Percentiles rank a stretch among this genome's conserved stretches.
These are phyloP conservation scores for Delphinella strobiligena DNA, from an alignment of 2,329 filamentous ascomycete genomes.

Conservation along the genomic window DNA sequence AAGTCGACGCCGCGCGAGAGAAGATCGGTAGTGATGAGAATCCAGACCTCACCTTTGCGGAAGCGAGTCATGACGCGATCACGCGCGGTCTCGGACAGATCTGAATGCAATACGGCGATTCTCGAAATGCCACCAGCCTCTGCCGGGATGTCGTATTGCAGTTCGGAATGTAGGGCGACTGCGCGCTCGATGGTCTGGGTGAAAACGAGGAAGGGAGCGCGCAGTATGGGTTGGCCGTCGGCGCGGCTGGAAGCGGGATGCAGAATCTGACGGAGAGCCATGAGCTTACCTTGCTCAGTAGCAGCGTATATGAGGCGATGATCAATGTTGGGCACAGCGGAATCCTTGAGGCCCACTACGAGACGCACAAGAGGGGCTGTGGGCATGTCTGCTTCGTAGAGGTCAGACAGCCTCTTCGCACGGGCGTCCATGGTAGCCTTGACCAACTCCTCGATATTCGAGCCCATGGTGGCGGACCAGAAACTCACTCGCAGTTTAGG, in stretches of 20 bases:
- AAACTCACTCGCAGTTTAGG: conserved; percentile 61
- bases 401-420: conserved; percentile 20
- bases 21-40: conserved; percentile 90
- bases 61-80: conserved; percentile 79
- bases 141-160: conserved; percentile 86
- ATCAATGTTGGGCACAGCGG: conserved; percentile 80
- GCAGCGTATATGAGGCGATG: conserved; percentile 86
- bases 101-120: conserved; percentile 82
- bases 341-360: conserved; percentile 93
- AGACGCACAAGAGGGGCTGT: conserved; percentile 56
- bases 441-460: conserved; percentile 73
- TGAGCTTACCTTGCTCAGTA: conserved; percentile 84
- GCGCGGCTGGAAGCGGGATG: conserved; percentile 56
- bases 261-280: conserved; percentile 79
- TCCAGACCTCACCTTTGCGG: conserved; percentile 85
- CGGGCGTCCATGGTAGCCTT: conserved; percentile 53
- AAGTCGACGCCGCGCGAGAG: conserved; percentile 90
- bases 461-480: conserved; percentile 97
- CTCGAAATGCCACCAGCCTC: conserved; percentile 74
- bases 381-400: background rate
- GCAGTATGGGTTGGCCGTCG: conserved; percentile 44
- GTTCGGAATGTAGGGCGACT: conserved; percentile 72
- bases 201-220: conserved; percentile 88
- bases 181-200: conserved; percentile 92
- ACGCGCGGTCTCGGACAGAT: conserved; percentile 63